Conservation (phyloP, 345 rosid genomes). For the Syzygium jambos region DNA sequence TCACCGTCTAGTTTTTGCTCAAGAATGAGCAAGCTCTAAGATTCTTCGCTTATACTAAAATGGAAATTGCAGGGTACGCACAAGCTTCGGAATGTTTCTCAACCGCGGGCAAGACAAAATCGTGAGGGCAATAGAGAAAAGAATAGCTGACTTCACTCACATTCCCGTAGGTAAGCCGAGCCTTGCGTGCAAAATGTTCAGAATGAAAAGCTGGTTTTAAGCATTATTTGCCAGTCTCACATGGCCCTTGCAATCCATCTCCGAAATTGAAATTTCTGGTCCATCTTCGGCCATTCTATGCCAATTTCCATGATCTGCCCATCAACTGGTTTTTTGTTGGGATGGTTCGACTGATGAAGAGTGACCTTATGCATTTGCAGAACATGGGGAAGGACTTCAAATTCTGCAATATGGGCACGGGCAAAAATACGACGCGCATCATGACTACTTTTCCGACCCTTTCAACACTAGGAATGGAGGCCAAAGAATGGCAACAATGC, state of each 20-base stretch:
- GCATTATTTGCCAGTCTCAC: background rate
- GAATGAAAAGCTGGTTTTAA: background rate
- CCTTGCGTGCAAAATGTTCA: background rate
- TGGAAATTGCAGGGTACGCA: constrained; percentile 7
- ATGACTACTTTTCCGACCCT: constrained; percentile 10
- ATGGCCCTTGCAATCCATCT: background rate
- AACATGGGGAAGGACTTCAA: constrained; percentile 17
- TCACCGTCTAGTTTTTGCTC: background rate
- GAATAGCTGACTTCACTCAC: constrained; percentile 13
- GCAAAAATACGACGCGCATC: constrained; percentile 14
- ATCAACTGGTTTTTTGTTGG: background rate
- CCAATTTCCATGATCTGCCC: background rate
- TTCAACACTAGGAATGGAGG: constrained; percentile 11
- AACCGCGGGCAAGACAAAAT: constrained; percentile 10
- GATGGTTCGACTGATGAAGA: background rate
- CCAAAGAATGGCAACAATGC: constrained; percentile 12
- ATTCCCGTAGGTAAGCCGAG: constrained; percentile 9
- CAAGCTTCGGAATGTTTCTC: constrained; percentile 15
- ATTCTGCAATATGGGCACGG: constrained; percentile 9
- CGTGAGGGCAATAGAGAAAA: constrained; percentile 8
- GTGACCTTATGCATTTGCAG: background rate
- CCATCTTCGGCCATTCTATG: background rate
- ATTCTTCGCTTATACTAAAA: background rate
- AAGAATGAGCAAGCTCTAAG: background rate
- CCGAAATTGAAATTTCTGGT: background rate